Evolutionary conservation across 805 yeast genomes (phyloP), one percentile per base, ranked within the genome.

Genomic region (Starmerella ratchasimensis): DNA sequence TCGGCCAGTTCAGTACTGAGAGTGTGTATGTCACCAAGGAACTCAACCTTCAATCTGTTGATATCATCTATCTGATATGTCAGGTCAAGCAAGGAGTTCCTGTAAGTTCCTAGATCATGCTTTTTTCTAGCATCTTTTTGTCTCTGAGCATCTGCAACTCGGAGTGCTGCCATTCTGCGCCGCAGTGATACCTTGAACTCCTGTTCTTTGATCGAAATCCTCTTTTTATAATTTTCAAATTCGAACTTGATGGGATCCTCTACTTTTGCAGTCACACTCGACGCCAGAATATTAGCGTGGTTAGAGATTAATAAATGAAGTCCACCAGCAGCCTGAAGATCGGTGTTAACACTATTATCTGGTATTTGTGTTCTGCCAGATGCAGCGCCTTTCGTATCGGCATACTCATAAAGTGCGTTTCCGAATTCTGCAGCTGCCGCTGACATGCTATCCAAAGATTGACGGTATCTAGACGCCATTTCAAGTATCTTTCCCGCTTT

Each of bases 1-100:
- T 63, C 61, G 28, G 78, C 73, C n/a, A 79, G 68, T 25, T 69
- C 67, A 47, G 78, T 76, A 6, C 80, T 73, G 45, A 75, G 60
- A 8, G 68, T 67, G 50, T 69, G 74, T 15, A 80, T 66, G 16
- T 72, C 71, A 42, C 72, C 72, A 54, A 79, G 78, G 51, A 79
- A 80, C 42, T 75, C 82, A 54, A 76, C 78, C 54, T 81, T 80
- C 39, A 81, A 59, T 28, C 69, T 61, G 53, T 82, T 93, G 43
- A 83, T 74, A 33, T 78, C 84, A 53, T 83, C 93, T 42, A 83
- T 66, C 49, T 80, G 83, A 9, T 67, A 60, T 13, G 93, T 80
- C 48, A 83, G 59, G 43, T 73, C 76, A 41, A 72, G 58, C 40
- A 83, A 61, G 46, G 79, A 76, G 38, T 67, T 67, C 50, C 80